These are phyloP conservation scores for Avena eriantha DNA, from an alignment of 176 grass and related monocot genomes.

Conservation along the genomic window DNA sequence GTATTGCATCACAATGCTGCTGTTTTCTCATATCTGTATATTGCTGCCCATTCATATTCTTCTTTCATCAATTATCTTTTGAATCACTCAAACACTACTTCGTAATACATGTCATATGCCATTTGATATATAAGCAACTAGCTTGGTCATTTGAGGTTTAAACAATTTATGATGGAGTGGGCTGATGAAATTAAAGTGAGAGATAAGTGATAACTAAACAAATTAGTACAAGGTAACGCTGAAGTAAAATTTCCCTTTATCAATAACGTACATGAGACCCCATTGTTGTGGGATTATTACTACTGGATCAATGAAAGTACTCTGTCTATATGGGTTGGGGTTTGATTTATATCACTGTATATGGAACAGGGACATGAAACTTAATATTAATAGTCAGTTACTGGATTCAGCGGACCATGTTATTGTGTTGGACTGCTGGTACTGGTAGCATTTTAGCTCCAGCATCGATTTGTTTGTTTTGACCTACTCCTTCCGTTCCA, in stretches of 20 bases:
- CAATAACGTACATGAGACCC: no score
- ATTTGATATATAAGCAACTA: conserved; percentile 4
- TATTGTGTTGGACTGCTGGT: background rate
- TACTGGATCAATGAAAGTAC: no score
- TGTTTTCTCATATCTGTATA: background rate
- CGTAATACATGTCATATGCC: conserved; percentile 23
- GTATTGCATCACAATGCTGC: background rate
- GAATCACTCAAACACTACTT: background rate
- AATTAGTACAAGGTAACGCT: no score
- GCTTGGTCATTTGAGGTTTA: background rate
- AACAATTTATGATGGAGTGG: no score
- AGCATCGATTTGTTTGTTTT: background rate
- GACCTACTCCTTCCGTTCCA: background rate
- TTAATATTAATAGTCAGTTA: background rate
- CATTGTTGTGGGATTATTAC: no score
- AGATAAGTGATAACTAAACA: no score
- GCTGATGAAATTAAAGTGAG: no score
- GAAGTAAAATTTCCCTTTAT: no score
- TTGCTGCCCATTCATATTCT: background rate
- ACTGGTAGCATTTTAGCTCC: background rate
- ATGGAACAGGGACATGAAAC: background rate
- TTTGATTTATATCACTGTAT: no score
- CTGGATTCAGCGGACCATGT: background rate
- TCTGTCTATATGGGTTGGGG: no score
- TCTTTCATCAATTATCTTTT: background rate